Evolutionary conservation across 768 basidiomycete species (phyloP).

Genomic region (Lyophyllum decastes): DNA sequence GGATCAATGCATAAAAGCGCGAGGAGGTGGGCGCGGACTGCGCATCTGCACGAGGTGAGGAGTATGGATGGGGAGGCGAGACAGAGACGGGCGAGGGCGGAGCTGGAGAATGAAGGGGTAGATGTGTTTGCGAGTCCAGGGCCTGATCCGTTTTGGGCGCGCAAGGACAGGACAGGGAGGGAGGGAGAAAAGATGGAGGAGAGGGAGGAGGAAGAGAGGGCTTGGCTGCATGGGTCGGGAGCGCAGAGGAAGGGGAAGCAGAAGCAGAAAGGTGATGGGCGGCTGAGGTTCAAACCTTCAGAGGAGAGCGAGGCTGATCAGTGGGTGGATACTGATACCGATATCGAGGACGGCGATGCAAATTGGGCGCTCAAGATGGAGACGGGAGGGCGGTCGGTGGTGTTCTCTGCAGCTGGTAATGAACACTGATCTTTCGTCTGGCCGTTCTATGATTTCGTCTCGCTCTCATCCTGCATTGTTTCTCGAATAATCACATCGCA

Average conservation of each 20-base stretch:
- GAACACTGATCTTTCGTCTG: background rate
- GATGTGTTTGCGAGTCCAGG: background rate
- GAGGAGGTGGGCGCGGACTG: slow-evolving; percentile 62
- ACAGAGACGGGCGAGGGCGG: background rate
- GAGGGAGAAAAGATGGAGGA: background rate
- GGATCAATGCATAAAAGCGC: slow-evolving; percentile 40
- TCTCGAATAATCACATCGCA: background rate
- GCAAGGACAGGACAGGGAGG: background rate
- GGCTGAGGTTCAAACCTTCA: background rate
- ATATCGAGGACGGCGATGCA: slow-evolving; percentile 10
- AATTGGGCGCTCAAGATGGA: background rate
- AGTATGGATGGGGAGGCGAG: background rate
- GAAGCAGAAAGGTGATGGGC: background rate
- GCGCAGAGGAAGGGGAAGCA: background rate
- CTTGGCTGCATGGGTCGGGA: background rate
- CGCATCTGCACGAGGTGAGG: slow-evolving; percentile 69
- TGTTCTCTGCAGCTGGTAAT: background rate
- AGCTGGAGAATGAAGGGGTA: slow-evolving; percentile 2
- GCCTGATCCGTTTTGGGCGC: slow-evolving; percentile 14
- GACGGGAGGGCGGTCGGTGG: background rate
- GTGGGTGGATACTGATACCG: slow-evolving; percentile 21
- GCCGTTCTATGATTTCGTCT: background rate
- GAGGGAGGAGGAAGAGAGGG: background rate
- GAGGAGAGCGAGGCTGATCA: slow-evolving; percentile 11
- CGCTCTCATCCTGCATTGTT: background rate